Base-by-base conservation (phyloP, 805 yeast genomes). In the Myxozyma monticola region DNA sequence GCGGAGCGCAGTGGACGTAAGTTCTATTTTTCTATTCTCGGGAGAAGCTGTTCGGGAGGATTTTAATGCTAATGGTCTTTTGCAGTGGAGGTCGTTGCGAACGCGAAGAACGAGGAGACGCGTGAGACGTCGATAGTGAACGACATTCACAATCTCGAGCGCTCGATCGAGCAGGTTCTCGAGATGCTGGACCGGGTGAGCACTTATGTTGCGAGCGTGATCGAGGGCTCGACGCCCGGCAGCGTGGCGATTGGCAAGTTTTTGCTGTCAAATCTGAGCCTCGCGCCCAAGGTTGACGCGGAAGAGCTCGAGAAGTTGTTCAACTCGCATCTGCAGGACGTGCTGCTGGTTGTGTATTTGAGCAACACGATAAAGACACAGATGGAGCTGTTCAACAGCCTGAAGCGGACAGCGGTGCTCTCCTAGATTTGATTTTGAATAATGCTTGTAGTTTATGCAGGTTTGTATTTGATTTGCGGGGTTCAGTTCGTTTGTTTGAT, bases 361-460 rank as follows among this genome's bases (percentile, higher is more conserved):
- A 84, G 95, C 49, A 81, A 84, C 60, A 85, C 93, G 48, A 81
- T 88, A 61, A 86, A 85, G 72, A 85, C 88, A 57, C 96, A 88
- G 47, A 39, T 57, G 51, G 60, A 57, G 48, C 33, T 54, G 47
- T 48, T 54, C 36, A 54, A 54, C 39, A 30, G 37, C 18, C 29
- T 54, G 42, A 54, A 54, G 47, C 52, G 59, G 40, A 40, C n/a
- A n/a, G n/a, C n/a, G n/a, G n/a, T n/a, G n/a, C n/a, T n/a, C n/a
- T n/a, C n/a, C n/a, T n/a, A n/a, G n/a, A n/a, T n/a, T n/a, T n/a
- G n/a, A n/a, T n/a, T n/a, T n/a, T n/a, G n/a, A n/a, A n/a, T n/a
- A n/a, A n/a, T n/a, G n/a, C n/a, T n/a, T n/a, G n/a, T n/a, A n/a
- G n/a, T n/a, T n/a, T n/a, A n/a, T n/a, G n/a, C n/a, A n/a, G n/a